phyloP scores from a whole-genome alignment of 164 flowering plant genomes.

The Magnolia changhungtana region DNA sequence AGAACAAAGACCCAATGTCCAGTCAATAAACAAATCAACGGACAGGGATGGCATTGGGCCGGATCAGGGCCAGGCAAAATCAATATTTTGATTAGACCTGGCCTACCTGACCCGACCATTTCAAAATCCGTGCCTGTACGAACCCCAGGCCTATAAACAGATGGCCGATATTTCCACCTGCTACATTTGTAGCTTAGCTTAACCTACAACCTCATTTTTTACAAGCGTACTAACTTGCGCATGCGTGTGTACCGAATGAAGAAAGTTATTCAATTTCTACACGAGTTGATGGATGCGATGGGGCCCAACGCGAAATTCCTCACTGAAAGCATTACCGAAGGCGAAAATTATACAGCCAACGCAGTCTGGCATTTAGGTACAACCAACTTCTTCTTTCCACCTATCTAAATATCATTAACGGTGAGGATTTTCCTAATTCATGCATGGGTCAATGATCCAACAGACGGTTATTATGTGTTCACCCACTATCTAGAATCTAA shows the following conservation, averaged over 20 bases:
- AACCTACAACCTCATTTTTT: no score
- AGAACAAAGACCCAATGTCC: not conserved
- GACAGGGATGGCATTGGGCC: not conserved
- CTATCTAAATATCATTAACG: no score
- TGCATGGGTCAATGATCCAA: no score
- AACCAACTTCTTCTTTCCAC: no score
- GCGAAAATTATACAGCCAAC: not conserved
- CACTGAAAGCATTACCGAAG: constrained; percentile 8
- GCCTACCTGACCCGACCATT: not conserved
- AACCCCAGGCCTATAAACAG: no score
- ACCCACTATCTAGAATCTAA: no score
- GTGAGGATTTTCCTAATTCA: no score
- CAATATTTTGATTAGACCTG: not conserved
- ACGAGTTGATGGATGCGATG: constrained; percentile 5
- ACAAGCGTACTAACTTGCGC: not conserved
- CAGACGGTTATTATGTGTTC: no score
- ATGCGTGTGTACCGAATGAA: not conserved
- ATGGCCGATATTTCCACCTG: no score
- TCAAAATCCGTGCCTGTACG: no score
- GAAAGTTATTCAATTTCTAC: not conserved
- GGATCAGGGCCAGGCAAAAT: not conserved
- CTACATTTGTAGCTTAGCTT: no score
- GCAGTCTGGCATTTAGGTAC: constrained; percentile 10
- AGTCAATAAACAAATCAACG: not conserved
- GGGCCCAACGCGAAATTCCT: not conserved